Evolutionary conservation across 2,329 filamentous ascomycete genomes (phyloP).

Genomic region (Neofusicoccum kwambonambiense): DNA sequence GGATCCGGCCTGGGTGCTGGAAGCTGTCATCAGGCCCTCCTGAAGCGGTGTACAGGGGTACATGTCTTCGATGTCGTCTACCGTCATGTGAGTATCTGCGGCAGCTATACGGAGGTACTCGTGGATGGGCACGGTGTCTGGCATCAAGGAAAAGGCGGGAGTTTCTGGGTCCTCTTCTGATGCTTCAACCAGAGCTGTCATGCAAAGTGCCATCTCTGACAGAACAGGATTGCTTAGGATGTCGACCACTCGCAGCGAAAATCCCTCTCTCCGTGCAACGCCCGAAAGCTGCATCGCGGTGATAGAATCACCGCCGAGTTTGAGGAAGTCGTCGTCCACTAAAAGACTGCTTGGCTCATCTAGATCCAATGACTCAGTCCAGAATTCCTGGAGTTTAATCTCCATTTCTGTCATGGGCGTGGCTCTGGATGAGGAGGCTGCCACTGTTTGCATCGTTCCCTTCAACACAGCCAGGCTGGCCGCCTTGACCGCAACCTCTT

Average conservation of each 20-base stretch:
- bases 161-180: background rate
- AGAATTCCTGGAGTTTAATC: background rate
- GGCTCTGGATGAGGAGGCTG: background rate
- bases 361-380: background rate
- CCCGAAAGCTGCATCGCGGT: background rate
- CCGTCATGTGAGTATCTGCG: background rate
- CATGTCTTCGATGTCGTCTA: slow-evolving; percentile 45
- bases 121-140: slow-evolving; percentile 24
- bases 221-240: slow-evolving; percentile 24
- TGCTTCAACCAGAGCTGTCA: background rate
- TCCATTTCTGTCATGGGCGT: background rate
- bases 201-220: slow-evolving; percentile 19
- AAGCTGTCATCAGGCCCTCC: slow-evolving; percentile 41
- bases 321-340: background rate
- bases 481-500: background rate
- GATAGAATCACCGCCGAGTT: background rate
- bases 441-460: too few relatives aligned
- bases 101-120: background rate
- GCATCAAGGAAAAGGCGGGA: background rate
- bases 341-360: background rate
- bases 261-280: background rate
- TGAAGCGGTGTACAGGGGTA: slow-evolving; percentile 44
- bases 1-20: slow-evolving; percentile 35
- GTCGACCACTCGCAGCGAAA: slow-evolving; percentile 23
- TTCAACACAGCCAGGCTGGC: too few relatives aligned